Evolutionary conservation across 805 yeast species (phyloP), one percentile per base, ranked within the genome.

Genomic region (Yamadazyma laniorum): DNA sequence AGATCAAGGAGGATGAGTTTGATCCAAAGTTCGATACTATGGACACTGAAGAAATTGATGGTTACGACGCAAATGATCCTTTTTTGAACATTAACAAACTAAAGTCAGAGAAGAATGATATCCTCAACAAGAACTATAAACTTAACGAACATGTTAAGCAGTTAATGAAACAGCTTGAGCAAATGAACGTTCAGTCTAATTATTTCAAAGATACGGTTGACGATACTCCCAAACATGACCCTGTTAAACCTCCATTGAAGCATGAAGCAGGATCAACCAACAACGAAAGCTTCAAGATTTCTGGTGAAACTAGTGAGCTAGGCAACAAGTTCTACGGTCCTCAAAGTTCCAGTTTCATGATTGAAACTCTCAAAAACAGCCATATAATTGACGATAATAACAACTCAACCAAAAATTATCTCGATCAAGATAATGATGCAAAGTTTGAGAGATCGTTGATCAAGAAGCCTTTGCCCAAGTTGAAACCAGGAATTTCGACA

Each of bases 241-340:
- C 23, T 7, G 25, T 19, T 4, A 13, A 23, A 18, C n/a, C 14
- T 16, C 15, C 34, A 14, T n/a, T n/a, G n/a, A n/a, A n/a, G n/a
- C 17, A 15, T 2, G 25, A 31, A 7, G 14, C 16, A 29, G 21
- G 15, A 4, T 13, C 22, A 5, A 4, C 34, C 17, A 21, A 9
- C 3, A 28, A 22, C 16, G 37, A 34, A 25, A 25, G 37, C 12
- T 49, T 18, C 25, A 40, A 34, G 3, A 59, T 65, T 9, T 40
- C 56, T 6, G 70, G 70, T 3, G 70, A 64, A 44, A 62, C 68
- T 16, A 53, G 65, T 18, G 71, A 66, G 44, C 37, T 48, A 13
- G 72, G 70, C 23, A 64, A 61, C 21, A 71, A 70, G 39, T 75
- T 68, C 45, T 75, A 72, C 48, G 79, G 79, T 0, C 79, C 80